Conservation (phyloP, 1,284 basidiomycete genomes). For the Tranzscheliella williamsii region DNA sequence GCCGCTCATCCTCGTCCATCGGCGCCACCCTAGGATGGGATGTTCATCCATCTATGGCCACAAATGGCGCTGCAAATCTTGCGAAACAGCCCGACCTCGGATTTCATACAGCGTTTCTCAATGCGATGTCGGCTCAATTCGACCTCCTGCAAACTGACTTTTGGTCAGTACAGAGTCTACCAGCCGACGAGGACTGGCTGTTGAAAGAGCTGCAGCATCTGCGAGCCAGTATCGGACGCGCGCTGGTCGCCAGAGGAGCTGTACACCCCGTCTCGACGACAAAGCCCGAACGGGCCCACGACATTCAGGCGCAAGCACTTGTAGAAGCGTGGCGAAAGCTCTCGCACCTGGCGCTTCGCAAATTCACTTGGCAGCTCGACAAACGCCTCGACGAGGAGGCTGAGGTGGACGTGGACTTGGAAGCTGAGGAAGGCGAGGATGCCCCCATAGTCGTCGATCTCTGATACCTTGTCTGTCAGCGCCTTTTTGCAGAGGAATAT, state of each 20-base stretch:
- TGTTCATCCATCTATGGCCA: slow-evolving; percentile 20
- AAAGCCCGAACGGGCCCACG: neutral
- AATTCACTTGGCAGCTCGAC: slow-evolving; percentile 30
- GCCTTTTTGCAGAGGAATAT: no score
- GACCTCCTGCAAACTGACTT: slow-evolving; percentile 8
- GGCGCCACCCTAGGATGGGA: slow-evolving; percentile 23
- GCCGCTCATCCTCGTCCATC: slow-evolving; percentile 22
- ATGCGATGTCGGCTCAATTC: slow-evolving; percentile 6
- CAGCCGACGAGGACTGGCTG: slow-evolving; percentile 4
- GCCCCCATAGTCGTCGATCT: slow-evolving; percentile 33
- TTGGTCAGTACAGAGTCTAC: slow-evolving; percentile 13
- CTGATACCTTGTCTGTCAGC: no score
- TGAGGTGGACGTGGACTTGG: slow-evolving; percentile 23
- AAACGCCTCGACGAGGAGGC: slow-evolving; percentile 25
- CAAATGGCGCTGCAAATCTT: neutral
- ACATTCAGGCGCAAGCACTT: neutral
- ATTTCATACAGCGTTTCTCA: slow-evolving; percentile 19
- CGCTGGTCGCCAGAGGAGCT: slow-evolving; percentile 1
- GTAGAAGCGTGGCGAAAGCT: slow-evolving; percentile 23
- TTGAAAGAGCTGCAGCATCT: slow-evolving; percentile 13
- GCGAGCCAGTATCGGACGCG: slow-evolving; percentile 17
- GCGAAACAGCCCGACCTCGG: neutral
- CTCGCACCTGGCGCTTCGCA: slow-evolving; percentile 3
- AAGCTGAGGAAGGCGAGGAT: slow-evolving; percentile 33
- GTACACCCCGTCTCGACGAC: neutral